Evolutionary conservation across 163 green algal species (phyloP), one percentile per base, ranked within the genome.

Genomic region (Trebouxiophyceae sp.): DNA sequence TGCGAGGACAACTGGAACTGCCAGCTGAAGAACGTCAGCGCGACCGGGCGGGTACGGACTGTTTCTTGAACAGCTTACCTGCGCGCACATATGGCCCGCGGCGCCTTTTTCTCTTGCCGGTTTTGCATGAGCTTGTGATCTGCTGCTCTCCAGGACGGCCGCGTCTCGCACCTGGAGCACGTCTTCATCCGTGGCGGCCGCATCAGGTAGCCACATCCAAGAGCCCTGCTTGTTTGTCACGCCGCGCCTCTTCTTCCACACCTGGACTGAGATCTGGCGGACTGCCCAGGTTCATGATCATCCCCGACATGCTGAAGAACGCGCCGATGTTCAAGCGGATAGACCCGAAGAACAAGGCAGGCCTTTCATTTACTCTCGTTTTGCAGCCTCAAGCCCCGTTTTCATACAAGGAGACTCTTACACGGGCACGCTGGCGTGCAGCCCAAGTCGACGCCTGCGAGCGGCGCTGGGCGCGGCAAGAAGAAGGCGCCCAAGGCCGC

Each of bases 251-350:
- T 32, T 27, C 28, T 46, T 12, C 31, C 4, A 24, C 46, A 45
- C 47, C 23, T 28, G 26, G 5, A 24, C 23, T 57, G 47, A 12
- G 19, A 12, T 5, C 23, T 57, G 19, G 8, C 12, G 47, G 5
- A n/a, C 28, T 34, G 20, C 45, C 20, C 60, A 72, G 80, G 54
- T 91, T 95, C 66, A 76, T 97, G 23, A 91, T 98, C 45, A 86
- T 98, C 27, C 95, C 94, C 39, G 95, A 99, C 71, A 99, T 99
- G 93, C 79, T 99, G n/a, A 99, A 98, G 68, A 98, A 98, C 67
- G 92, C 94, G 5, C 93, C 93, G 8, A 98, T 99, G 90, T 98
- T 99, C 81, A 98, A 98, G 78, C 82, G 92, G 8, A 87, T 89
- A n/a, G 82, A 89, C 57, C 82, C 84, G 31, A 89, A 88, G 64